These are phyloP conservation scores for Aspergillus sp. DNA, from an alignment of 2,329 filamentous ascomycete species.

Conservation along the genomic window DNA sequence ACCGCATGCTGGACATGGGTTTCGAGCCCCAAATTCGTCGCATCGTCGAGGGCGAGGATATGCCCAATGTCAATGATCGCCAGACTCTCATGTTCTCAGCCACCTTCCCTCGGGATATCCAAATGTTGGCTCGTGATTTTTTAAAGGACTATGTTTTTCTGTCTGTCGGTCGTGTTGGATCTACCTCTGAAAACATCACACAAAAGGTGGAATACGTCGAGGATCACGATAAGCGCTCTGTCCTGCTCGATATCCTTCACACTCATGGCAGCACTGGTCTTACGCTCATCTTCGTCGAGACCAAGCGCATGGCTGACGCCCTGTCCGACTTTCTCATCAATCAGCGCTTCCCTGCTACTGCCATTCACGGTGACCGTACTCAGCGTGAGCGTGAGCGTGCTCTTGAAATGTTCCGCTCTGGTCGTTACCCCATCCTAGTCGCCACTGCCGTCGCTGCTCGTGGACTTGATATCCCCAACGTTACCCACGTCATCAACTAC, in stretches of 20 bases:
- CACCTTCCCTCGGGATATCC: slow-evolving; percentile 98
- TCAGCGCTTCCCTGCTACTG: slow-evolving; percentile 96
- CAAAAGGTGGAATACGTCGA: slow-evolving; percentile 99
- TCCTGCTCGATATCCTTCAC: slow-evolving; percentile 95
- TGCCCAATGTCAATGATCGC: slow-evolving; percentile 80
- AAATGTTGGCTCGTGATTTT: slow-evolving; percentile 98
- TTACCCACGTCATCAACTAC: slow-evolving; percentile 98
- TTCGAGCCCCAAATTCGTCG: slow-evolving; percentile 99
- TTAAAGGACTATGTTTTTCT: slow-evolving; percentile 99
- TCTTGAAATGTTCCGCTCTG: slow-evolving; percentile 95
- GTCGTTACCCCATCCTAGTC: slow-evolving; percentile 92
- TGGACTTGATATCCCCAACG: slow-evolving; percentile 92
- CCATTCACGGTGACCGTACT: slow-evolving; percentile 97
- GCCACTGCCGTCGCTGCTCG: slow-evolving; percentile 94
- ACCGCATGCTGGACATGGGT: slow-evolving; percentile 99
- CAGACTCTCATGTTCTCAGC: slow-evolving; percentile 99
- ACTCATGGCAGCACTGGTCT: slow-evolving; percentile 81
- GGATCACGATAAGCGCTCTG: slow-evolving; percentile 95
- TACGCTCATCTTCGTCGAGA: slow-evolving; percentile 98
- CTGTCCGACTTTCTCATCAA: slow-evolving; percentile 98
- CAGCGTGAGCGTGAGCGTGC: slow-evolving; percentile 99
- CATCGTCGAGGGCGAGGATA: slow-evolving; percentile 97
- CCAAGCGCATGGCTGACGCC: slow-evolving; percentile 98
- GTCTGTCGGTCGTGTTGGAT: slow-evolving; percentile 96
- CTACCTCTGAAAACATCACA: slow-evolving; percentile 99